A percentile compares a stretch with the other conserved stretches of the same genome.
These are phyloP conservation scores for Arabis hirsuta DNA, from an alignment of 345 rosid genomes.

Conservation along the genomic window DNA sequence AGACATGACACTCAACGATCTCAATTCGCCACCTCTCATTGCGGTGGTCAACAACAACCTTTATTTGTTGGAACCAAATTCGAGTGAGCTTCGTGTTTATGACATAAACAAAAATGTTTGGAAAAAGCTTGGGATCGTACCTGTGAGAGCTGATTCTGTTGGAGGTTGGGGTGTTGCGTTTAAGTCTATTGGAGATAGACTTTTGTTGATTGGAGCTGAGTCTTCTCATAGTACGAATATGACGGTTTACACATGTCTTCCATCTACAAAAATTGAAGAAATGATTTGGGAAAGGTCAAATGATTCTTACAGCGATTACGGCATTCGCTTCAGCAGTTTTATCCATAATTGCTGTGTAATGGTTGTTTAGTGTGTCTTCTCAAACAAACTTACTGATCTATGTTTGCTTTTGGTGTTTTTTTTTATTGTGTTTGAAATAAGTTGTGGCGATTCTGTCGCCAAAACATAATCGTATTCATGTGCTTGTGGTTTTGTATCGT, in stretches of 20 bases:
- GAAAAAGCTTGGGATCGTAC: constrained; percentile 54
- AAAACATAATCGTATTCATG: background rate
- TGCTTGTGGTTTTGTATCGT: too few species aligned
- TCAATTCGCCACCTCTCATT: constrained; percentile 64
- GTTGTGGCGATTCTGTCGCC: background rate
- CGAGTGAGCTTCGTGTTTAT: constrained; percentile 60
- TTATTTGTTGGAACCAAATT: constrained; percentile 58
- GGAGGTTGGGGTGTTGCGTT: constrained; percentile 35
- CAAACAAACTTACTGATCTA: background rate
- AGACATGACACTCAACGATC: constrained; percentile 43
- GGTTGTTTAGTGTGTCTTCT: constrained; percentile 46
- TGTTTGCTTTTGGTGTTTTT: background rate
- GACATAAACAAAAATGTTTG: constrained; percentile 53
- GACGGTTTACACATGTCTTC: constrained; percentile 65
- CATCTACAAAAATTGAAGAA: constrained; percentile 42
- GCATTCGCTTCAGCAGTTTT: constrained; percentile 47
- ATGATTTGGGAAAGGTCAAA: constrained; percentile 50
- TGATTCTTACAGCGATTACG: constrained; percentile 37
- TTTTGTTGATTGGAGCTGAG: constrained; percentile 60
- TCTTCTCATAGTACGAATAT: constrained; percentile 43
- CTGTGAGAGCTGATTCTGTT: too few species aligned
- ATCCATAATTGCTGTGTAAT: constrained; percentile 68
- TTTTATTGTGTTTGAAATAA: background rate
- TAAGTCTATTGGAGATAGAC: constrained; percentile 61
- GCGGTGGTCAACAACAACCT: constrained; percentile 69